Conservation (phyloP, 345 rosid genomes). For the Excoecaria cochinchinensis region DNA sequence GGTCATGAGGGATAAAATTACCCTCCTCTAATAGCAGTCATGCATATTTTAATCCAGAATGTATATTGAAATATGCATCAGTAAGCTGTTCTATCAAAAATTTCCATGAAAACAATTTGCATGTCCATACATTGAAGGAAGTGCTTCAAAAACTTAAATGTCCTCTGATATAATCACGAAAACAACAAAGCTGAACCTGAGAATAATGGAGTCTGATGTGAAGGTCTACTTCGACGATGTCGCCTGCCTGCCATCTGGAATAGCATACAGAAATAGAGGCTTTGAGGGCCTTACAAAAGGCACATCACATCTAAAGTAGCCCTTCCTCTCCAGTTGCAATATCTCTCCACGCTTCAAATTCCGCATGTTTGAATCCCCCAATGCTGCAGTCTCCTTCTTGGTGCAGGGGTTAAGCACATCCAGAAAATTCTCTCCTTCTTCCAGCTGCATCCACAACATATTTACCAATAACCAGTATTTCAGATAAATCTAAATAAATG, state of each 20-base stretch:
- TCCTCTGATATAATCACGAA: background rate
- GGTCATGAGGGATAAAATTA: too few species aligned
- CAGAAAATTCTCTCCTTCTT: constrained; percentile 75
- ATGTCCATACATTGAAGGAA: background rate
- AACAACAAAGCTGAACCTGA: background rate
- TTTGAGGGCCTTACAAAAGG: constrained; percentile 67
- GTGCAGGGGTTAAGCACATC: constrained; percentile 68
- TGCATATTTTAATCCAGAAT: background rate
- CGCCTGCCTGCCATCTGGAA: constrained; percentile 79
- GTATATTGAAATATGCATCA: background rate
- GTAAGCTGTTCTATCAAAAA: background rate
- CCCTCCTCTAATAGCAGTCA: too few species aligned
- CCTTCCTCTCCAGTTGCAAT: constrained; percentile 92
- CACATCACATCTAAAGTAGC: constrained; percentile 83
- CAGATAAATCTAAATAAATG: background rate
- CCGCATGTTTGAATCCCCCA: constrained; percentile 91
- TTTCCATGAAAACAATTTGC: background rate
- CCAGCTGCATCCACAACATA: constrained; percentile 53
- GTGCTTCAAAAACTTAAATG: background rate
- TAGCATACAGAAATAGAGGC: constrained; percentile 68
- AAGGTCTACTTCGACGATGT: constrained; percentile 29
- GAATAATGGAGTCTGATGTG: background rate
- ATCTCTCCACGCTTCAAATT: constrained; percentile 64
- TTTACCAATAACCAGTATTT: background rate
- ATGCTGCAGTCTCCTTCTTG: constrained; percentile 59